phyloP scores from a whole-genome alignment of 176 grass and related monocot species.

The Urochloa ruziziensis region DNA sequence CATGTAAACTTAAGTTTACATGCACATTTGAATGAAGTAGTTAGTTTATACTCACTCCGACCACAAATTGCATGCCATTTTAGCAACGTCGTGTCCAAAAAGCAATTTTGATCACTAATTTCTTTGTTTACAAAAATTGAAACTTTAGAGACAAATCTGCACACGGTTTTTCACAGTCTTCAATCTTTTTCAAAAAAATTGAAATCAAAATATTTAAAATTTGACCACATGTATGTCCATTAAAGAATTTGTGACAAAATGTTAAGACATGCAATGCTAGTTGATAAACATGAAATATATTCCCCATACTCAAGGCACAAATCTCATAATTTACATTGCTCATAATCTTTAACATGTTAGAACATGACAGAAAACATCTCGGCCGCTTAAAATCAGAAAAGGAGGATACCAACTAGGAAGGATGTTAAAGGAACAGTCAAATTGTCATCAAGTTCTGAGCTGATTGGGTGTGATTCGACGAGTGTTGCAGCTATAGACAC shows the following conservation, averaged over 20 bases:
- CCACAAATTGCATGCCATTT: too few species aligned
- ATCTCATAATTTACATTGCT: neutral
- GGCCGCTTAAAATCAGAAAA: constrained; percentile 47
- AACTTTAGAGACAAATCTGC: neutral
- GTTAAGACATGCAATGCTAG: neutral
- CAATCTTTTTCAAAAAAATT: neutral
- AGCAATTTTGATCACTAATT: neutral
- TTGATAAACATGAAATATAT: neutral
- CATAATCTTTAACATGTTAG: neutral
- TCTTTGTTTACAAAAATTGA: neutral
- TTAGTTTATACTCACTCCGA: neutral
- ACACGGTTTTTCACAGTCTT: neutral
- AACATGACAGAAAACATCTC: neutral
- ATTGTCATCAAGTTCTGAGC: constrained; percentile 81
- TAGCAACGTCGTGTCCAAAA: neutral
- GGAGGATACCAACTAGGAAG: constrained; percentile 55
- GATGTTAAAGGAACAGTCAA: constrained; percentile 76
- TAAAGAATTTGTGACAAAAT: neutral
- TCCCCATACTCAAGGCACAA: neutral
- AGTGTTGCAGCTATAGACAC: constrained; percentile 57
- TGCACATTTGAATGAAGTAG: neutral
- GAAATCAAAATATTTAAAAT: neutral
- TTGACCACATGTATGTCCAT: neutral
- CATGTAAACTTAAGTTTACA: neutral
- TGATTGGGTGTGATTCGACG: constrained; percentile 79